Base-by-base conservation (phyloP, 371 early-diverging fungal species). In the Mortierella sp. region DNA sequence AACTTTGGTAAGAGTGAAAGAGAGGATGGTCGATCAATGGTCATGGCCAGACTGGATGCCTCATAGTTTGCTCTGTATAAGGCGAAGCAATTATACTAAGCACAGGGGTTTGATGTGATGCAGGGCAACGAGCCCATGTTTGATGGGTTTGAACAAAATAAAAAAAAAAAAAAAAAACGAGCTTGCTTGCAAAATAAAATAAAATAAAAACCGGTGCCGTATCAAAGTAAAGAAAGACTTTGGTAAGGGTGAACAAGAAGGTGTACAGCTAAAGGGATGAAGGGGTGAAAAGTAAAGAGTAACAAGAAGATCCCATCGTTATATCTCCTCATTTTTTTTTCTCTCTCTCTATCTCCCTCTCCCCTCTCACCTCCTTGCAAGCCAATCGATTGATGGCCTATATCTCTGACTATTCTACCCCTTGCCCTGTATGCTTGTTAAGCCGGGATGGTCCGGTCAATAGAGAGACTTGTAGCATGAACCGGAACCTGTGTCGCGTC, bases 221-320 rank as follows among this genome's bases (percentile, higher is more conserved):
- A 16, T n/a, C 52, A 52, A 52, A 52, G 35, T 35, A 35, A 35
- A 35, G 35, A 47, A 22, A 39, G 47, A 60, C 60, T 26, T 37
- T 35, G 69, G 28, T 8, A 40, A 58, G 58, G 68, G 45, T 39
- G 37, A 32, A 35, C 35, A 32, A 52, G 52, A 52, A 22, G 52
- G 39, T 49, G 18, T 22, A n/a, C 12, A 52, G 52, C 9, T 0
- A 22, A 65, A 28, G 54, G 37, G 52, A 24, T 39, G 62, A 62
- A 45, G 62, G 43, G 39, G 40, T 9, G 20, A 52, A 43, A 43
- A 43, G 43, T 39, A 39, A 4, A 39, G 39, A 39, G 39, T 39
- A 39, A 10, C 39, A 39, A 6, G 10, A 10, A 10, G 10, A 39
- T 10, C 39, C 39, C 39, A 39, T 39, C 39, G n/a, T n/a, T n/a